Base-by-base conservation (phyloP, 1,284 basidiomycete genomes). In the Malassezia sympodialis region DNA sequence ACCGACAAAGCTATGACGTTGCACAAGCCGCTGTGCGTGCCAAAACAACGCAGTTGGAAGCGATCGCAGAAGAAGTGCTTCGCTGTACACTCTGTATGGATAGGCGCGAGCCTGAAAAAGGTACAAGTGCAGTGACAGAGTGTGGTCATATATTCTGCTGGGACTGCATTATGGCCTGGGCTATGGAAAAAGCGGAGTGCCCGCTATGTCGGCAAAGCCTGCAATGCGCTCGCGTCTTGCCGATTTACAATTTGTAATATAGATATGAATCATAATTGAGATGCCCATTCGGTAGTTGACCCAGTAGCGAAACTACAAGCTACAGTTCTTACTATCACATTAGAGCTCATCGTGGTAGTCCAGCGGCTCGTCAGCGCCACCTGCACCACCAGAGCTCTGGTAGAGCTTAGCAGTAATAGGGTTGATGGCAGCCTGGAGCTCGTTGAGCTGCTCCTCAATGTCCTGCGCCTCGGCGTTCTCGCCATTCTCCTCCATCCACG, bases 111-210 rank as follows among this genome's bases (percentile, higher is more conserved):
- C 65, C 67, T 58, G 26, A 68, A 56, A 50, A 58, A 52, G 61
- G 71, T 59, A 57, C 59, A 85, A 83, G 84, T 53, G 86, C 85
- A 63, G 84, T 87, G 24, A 94, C 90, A 0, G 89, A 93, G 72
- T 94, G 90, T 66, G 90, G 90, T 0, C 90, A 94, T 76, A 75
- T 93, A 34, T 94, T 93, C 75, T 91, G 89, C 71, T 94, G 90
- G 90, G 83, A 80, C 59, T 94, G 90, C 72, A 87, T 94, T 46
- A 81, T 86, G 46, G 82, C 85, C 43, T 87, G 90, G 90, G 82
- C 83, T 4, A 79, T 85, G 68, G 90, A 93, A 76, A 94, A 91
- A 82, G 76, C 45, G 4, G 73, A 75, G 42, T 74, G 73, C 26
- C 73, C 73, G 2, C 58, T 75, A 2, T 75, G 73, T 49, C 54